These are phyloP conservation scores for Blastobotrys aristatus DNA, from an alignment of 1,139 yeast genomes.

Conservation along the genomic window DNA sequence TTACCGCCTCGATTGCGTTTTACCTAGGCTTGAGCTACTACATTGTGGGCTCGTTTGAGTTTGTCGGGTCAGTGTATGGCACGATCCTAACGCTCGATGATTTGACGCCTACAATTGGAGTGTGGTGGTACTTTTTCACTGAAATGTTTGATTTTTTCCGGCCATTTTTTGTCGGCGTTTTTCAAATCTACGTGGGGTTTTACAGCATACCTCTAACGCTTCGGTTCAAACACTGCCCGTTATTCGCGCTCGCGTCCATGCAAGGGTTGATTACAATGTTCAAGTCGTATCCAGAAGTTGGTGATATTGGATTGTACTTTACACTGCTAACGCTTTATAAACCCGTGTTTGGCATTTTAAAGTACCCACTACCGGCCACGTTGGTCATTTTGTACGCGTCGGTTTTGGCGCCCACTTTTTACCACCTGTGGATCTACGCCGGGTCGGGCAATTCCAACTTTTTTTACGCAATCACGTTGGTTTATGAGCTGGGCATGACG, in stretches of 20 bases:
- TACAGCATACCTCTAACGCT: slow-evolving; percentile 72
- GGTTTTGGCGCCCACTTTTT: slow-evolving; percentile 78
- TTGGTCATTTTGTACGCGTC: slow-evolving; percentile 46
- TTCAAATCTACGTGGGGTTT: slow-evolving; percentile 67
- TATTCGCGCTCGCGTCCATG: slow-evolving; percentile 61
- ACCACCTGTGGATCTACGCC: slow-evolving; percentile 88
- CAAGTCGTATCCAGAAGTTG: slow-evolving; percentile 84
- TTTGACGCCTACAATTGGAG: slow-evolving; percentile 78
- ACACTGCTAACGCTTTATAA: slow-evolving; percentile 55
- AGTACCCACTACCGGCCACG: slow-evolving; percentile 42
- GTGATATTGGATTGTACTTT: slow-evolving; percentile 70
- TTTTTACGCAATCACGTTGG: slow-evolving; percentile 87
- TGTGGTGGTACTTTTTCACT: slow-evolving; percentile 98
- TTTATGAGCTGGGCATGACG: slow-evolving; percentile 69
- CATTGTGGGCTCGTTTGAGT: slow-evolving; percentile 46
- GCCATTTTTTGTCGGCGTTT: slow-evolving; percentile 76
- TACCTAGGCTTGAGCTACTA: slow-evolving; percentile 42
- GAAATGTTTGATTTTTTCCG: slow-evolving; percentile 91
- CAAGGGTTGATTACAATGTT: slow-evolving; percentile 66
- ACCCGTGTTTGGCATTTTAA: slow-evolving; percentile 37
- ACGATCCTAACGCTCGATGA: slow-evolving; percentile 58
- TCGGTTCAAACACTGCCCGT: slow-evolving; percentile 50
- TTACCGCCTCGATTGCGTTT: slow-evolving; percentile 26
- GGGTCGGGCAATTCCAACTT: slow-evolving; percentile 96
- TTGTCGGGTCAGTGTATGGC: slow-evolving; percentile 58